A percentile compares a stretch with the other conserved stretches of the same genome.
phyloP scores from a whole-genome alignment of 2,329 filamentous ascomycete genomes.

The Penicillium thymicola region DNA sequence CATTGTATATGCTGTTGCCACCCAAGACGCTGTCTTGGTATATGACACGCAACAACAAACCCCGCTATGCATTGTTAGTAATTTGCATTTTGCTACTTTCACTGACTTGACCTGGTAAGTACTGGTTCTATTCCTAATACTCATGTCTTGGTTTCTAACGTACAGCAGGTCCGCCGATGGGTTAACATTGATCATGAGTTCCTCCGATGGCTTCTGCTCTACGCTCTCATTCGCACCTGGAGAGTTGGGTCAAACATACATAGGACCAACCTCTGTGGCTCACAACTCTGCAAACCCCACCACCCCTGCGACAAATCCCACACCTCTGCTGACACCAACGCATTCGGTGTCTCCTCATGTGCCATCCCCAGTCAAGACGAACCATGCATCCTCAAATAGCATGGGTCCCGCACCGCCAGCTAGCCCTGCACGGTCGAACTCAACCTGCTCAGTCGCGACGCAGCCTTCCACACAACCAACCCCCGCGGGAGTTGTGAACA shows the following conservation, averaged over 20 bases:
- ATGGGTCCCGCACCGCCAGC: constrained; percentile 64
- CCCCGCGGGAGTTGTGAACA: constrained; percentile 59
- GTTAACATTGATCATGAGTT: constrained; percentile 84
- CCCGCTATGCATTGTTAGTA: constrained; percentile 91
- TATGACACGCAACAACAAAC: constrained; percentile 98
- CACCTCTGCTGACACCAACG: constrained; percentile 69
- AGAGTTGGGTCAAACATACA: constrained; percentile 80
- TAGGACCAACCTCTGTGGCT: constrained; percentile 41
- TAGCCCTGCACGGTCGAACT: constrained; percentile 82
- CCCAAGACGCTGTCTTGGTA: constrained; percentile 88
- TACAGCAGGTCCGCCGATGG: constrained; percentile 68
- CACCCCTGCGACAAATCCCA: constrained; percentile 59
- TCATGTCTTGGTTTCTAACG: constrained; percentile 23
- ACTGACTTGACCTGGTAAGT: constrained; percentile 91
- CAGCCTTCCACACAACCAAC: constrained; percentile 45
- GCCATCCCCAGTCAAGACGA: constrained; percentile 55
- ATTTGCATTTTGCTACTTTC: constrained; percentile 94
- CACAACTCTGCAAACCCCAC: constrained; percentile 38
- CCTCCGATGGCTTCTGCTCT: constrained; percentile 96
- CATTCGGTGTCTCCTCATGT: constrained; percentile 54
- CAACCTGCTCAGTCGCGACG: constrained; percentile 74
- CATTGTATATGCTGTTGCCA: constrained; percentile 94
- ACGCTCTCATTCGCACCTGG: constrained; percentile 77
- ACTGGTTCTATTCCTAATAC: not conserved
- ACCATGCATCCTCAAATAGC: constrained; percentile 51